Percentiles rank a stretch among this genome's conserved stretches.
Conservation (phyloP, 192 early-diverging fungal genomes). For the Coemansia sp. region DNA sequence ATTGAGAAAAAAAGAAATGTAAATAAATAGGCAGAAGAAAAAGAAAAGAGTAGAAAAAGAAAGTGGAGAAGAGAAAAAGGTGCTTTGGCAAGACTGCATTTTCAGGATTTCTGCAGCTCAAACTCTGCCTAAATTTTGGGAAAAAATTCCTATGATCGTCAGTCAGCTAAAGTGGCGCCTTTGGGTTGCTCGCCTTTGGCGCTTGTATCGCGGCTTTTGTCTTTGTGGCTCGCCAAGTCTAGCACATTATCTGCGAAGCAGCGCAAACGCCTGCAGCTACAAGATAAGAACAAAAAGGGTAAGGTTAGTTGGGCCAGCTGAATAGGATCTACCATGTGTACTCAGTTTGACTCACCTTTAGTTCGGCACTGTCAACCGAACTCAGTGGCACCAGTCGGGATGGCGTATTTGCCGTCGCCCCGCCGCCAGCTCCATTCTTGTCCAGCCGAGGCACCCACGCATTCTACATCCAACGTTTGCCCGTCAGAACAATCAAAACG, state of each 20-base stretch:
- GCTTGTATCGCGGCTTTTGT: background rate
- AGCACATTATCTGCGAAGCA: constrained; percentile 7
- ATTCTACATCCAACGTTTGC: constrained; percentile 21
- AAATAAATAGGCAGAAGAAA: constrained; percentile 13
- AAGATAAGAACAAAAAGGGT: constrained; percentile 1
- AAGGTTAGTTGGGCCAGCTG: background rate
- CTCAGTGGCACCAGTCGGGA: constrained; percentile 32
- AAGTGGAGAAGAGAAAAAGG: constrained; percentile 3
- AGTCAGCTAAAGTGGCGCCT: too few relatives aligned
- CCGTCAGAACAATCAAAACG: background rate
- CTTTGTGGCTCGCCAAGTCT: background rate
- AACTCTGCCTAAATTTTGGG: too few relatives aligned
- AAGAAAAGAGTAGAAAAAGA: constrained; percentile 5
- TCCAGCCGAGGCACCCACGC: constrained; percentile 37
- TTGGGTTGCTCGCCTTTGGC: background rate
- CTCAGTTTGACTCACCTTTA: constrained; percentile 24
- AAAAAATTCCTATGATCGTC: too few relatives aligned
- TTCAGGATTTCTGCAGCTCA: too few relatives aligned
- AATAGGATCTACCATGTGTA: background rate
- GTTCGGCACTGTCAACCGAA: constrained; percentile 25
- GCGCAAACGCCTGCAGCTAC: constrained; percentile 49
- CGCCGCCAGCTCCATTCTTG: background rate
- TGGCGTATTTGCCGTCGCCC: background rate
- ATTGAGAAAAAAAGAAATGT: constrained; percentile 18
- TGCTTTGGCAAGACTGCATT: background rate